A percentile compares a stretch with the other conserved stretches of the same genome.
These are phyloP conservation scores for Leccinum insolens DNA, from an alignment of 1,284 basidiomycete species.

Conservation along the genomic window DNA sequence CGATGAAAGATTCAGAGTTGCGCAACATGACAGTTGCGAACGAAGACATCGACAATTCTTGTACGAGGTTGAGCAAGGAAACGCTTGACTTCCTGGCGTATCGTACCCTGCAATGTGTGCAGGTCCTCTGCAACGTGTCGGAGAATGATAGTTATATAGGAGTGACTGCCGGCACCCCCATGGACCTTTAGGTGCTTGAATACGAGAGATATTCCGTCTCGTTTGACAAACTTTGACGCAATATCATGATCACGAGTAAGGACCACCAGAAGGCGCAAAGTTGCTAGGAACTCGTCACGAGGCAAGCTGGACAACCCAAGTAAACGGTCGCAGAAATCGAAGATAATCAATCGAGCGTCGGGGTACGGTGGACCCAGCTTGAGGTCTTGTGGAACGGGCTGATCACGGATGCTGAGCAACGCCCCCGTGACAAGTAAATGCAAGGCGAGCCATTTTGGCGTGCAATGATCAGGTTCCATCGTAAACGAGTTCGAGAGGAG, in stretches of 20 bases:
- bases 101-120: slow-evolving; percentile 66
- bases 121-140: slow-evolving; percentile 90
- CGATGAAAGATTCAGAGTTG: slow-evolving; percentile 79
- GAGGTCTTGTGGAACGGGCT: slow-evolving; percentile 58
- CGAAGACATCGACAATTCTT: slow-evolving; percentile 76
- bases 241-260: slow-evolving; percentile 72
- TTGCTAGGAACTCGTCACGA: slow-evolving; percentile 79
- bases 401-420: slow-evolving; percentile 75
- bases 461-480: slow-evolving; percentile 50
- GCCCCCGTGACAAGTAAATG: slow-evolving; percentile 85
- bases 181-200: slow-evolving; percentile 67
- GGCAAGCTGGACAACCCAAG: slow-evolving; percentile 64
- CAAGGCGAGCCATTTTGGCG: slow-evolving; percentile 85
- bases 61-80: slow-evolving; percentile 75
- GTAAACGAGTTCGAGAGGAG: slow-evolving; percentile 59
- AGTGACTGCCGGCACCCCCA: slow-evolving; percentile 71
- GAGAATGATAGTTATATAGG: slow-evolving; percentile 85
- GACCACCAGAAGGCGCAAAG: slow-evolving; percentile 79
- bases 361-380: slow-evolving; percentile 62
- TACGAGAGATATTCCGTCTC: slow-evolving; percentile 66
- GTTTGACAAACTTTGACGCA: slow-evolving; percentile 64
- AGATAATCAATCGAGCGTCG: slow-evolving; percentile 67
- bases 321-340: slow-evolving; percentile 74
- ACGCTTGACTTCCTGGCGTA: slow-evolving; percentile 82
- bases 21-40: slow-evolving; percentile 75